Base-by-base conservation (phyloP, 257 asterid genomes). In the Capsicum baccatum region DNA sequence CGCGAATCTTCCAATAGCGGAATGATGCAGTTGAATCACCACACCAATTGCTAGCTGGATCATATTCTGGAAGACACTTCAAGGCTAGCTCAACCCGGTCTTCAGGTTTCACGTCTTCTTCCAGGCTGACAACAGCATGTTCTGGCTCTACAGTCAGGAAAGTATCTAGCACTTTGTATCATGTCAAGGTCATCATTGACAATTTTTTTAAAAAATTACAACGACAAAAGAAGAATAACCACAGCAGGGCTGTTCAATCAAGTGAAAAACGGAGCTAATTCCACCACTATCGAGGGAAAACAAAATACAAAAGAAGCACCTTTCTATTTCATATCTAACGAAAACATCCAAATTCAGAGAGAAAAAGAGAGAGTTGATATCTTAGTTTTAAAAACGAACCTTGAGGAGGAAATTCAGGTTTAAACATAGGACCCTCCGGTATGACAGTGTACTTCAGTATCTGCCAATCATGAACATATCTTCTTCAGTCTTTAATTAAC, bases 1-100 rank as follows among this genome's bases (percentile, higher is more conserved):
- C 99, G 80, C 98, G 92, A 91, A 97, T 97, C 86, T 91, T 97
- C 99, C 99, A 97, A 87, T 97, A 97, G 86, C 89, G 92, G 89
- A 97, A 97, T 85, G 89, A 84, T 83, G 92, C 89, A 82, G 88
- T 84, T 83, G 91, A 83, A 89, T 91, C 94, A 79, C 87, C 83
- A 79, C 80, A 91, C 95, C 93, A 94, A 83, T 88, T 83, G 86
- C 87, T 88, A 83, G 88, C 86, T 21, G 97, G 94, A 81, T 95
- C 94, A 89, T 94, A 94, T 68, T 87, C 89, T 56, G 97, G 98
- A 88, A 97, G 98, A 86, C 84, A 83, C 84, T 92, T 89, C 83
- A 95, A 82, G 86, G 99, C 98, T 85, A 95, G 33, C 82, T 93
- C 95, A 89, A 97, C 98, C 80, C 96, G 91, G 81, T 91, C 93